Evolutionary conservation across 2,329 filamentous ascomycete species (phyloP).

Genomic region (Monilinia fructicola): DNA sequence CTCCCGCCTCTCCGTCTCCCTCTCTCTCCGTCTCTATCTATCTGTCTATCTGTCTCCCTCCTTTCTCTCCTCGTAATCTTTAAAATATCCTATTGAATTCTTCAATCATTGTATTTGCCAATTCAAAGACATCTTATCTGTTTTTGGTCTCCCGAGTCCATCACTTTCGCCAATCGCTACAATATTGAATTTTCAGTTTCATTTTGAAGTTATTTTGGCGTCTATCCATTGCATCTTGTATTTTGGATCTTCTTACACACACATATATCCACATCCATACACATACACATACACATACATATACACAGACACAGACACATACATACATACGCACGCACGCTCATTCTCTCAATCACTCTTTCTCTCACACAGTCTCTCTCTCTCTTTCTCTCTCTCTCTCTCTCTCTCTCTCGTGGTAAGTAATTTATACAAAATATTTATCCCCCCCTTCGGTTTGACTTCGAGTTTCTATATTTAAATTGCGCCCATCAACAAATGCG

Average conservation of each 20-base stretch:
- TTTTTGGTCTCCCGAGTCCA: background rate
- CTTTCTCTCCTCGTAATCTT: background rate
- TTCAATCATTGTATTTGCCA: conserved; percentile 3
- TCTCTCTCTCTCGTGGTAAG: conserved; percentile 13
- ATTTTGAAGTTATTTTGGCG: background rate
- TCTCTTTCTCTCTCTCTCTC: background rate
- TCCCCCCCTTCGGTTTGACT: background rate
- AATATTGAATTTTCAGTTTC: conserved; percentile 7
- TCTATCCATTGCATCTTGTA: background rate
- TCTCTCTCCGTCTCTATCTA: background rate
- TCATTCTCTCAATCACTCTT: no score
- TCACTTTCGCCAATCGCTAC: background rate
- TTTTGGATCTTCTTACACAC: background rate
- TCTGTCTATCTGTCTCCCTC: background rate
- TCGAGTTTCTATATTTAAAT: conserved; percentile 17
- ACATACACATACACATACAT: no score
- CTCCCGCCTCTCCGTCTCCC: no score
- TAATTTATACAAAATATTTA: background rate
- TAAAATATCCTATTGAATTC: background rate
- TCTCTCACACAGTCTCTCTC: background rate
- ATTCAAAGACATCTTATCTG: background rate
- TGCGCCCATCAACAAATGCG: conserved; percentile 14
- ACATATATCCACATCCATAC: no score
- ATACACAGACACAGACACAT: no score
- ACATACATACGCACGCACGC: no score